Percentiles rank a stretch among this genome's conserved stretches.
These are phyloP conservation scores for Cercospora beticola DNA, from an alignment of 2,329 filamentous ascomycete genomes.

Conservation along the genomic window DNA sequence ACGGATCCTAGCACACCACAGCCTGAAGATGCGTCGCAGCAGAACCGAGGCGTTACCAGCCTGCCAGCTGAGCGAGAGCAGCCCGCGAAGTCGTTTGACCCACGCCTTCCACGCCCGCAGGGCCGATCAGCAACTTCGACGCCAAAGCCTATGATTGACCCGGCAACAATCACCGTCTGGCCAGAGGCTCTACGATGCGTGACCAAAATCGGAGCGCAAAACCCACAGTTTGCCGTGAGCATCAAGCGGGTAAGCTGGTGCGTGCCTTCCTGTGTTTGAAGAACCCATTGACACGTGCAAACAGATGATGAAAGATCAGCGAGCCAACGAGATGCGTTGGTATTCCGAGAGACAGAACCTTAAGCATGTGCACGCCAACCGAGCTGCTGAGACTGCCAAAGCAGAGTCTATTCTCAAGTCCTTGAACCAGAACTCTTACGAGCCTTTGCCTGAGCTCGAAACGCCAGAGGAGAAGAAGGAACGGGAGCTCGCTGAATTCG, in stretches of 20 bases:
- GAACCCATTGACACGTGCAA: slow-evolving; percentile 29
- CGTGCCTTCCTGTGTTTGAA: background rate
- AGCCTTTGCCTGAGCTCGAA: slow-evolving; percentile 13
- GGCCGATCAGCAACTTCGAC: slow-evolving; percentile 24
- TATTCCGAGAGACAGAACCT: slow-evolving; percentile 37
- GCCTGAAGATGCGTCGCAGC: background rate
- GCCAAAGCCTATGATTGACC: slow-evolving; percentile 42
- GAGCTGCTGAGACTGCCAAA: slow-evolving; percentile 32
- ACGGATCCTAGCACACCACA: slow-evolving; percentile 6
- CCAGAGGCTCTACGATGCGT: slow-evolving; percentile 48
- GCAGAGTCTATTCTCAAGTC: slow-evolving; percentile 37
- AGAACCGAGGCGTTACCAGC: background rate
- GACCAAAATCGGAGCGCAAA: slow-evolving; percentile 48
- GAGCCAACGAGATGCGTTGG: slow-evolving; percentile 63
- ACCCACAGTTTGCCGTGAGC: slow-evolving; percentile 42
- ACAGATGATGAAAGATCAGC: slow-evolving; percentile 62
- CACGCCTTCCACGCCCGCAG: slow-evolving; percentile 27
- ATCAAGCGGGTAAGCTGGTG: slow-evolving; percentile 42
- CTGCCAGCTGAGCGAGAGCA: background rate
- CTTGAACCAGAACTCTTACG: slow-evolving; percentile 22
- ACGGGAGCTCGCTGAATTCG: slow-evolving; percentile 58
- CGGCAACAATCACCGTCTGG: slow-evolving; percentile 51
- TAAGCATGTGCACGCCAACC: slow-evolving; percentile 36
- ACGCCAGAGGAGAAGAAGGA: slow-evolving; percentile 38
- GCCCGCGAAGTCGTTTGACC: slow-evolving; percentile 19